Percentiles rank a stretch among this genome's conserved stretches.
These are phyloP conservation scores for Globisporangium mamillatum DNA, from an alignment of 352 stramenopile species.

Conservation along the genomic window DNA sequence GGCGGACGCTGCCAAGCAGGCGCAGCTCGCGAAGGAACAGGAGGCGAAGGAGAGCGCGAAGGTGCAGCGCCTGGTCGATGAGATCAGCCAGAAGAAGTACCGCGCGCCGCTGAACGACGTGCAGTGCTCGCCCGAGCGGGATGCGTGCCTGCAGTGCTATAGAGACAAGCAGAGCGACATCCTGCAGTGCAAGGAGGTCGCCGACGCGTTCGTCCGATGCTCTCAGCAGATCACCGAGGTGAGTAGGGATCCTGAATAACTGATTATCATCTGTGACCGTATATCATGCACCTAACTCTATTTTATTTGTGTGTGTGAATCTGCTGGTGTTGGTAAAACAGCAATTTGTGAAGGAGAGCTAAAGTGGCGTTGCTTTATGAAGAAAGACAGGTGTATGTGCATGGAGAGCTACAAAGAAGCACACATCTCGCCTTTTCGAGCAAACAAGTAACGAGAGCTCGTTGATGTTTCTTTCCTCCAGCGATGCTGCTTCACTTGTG, in stretches of 20 bases:
- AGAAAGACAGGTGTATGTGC: not conserved
- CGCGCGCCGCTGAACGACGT: conserved; percentile 76
- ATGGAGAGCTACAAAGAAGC: not conserved
- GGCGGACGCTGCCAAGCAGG: conserved; percentile 38
- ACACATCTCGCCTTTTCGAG: not conserved
- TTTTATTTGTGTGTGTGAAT: not conserved
- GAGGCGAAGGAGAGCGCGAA: conserved; percentile 63
- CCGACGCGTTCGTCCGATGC: conserved; percentile 81
- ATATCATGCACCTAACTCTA: not conserved
- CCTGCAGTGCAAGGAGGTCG: conserved; percentile 84
- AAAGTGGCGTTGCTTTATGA: not conserved
- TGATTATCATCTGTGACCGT: not conserved
- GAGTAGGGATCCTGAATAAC: conserved; percentile 1
- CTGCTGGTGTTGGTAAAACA: conserved; percentile 10
- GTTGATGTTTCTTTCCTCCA: not conserved
- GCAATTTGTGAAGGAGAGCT: conserved; percentile 73
- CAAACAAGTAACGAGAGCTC: not conserved
- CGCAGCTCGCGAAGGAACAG: conserved; percentile 64
- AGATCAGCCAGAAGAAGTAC: conserved; percentile 85
- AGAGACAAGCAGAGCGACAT: conserved; percentile 76
- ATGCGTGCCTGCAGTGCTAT: conserved; percentile 86
- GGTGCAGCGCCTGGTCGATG: conserved; percentile 71
- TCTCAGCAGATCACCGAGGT: conserved; percentile 80
- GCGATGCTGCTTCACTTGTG: not conserved
- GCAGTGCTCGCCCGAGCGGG: conserved; percentile 72